These are phyloP conservation scores for Lasiosphaeris hirsuta DNA, from an alignment of 495 filamentous ascomycete species.

Conservation along the genomic window DNA sequence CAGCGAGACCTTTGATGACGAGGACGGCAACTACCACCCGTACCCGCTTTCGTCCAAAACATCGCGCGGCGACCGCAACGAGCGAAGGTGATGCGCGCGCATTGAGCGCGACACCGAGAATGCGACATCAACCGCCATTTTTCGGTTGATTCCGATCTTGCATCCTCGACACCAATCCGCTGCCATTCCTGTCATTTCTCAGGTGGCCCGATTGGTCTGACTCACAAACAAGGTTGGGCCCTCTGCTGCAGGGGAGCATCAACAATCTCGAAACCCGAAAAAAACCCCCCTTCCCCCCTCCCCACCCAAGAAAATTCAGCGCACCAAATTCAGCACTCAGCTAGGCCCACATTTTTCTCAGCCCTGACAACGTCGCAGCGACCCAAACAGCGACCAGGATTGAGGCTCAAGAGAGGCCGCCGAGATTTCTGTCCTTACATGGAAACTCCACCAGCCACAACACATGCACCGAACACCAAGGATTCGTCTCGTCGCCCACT, in stretches of 20 bases:
- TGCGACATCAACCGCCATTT: conserved; percentile 6
- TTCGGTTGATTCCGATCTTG: conserved; percentile 17
- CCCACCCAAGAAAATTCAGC: neutral
- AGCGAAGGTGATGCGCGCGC: conserved; percentile 14
- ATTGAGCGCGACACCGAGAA: neutral
- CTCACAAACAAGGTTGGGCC: conserved; percentile 3
- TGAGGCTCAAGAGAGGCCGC: no score
- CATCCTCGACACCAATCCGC: conserved; percentile 15
- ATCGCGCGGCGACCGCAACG: conserved; percentile 15
- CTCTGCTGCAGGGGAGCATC: conserved; percentile 5
- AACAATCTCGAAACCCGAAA: neutral
- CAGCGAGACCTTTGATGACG: conserved; percentile 12
- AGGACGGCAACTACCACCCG: conserved; percentile 19
- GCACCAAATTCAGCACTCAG: neutral
- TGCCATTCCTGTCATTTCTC: conserved; percentile 5
- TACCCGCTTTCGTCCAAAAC: conserved; percentile 4
- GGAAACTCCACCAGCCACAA: no score
- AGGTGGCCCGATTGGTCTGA: conserved; percentile 24
- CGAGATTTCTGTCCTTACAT: no score
- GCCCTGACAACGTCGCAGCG: conserved; percentile 1
- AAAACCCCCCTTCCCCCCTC: no score
- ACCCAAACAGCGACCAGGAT: neutral
- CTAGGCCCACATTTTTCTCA: neutral
- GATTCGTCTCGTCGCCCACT: no score
- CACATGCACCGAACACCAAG: no score